Evolutionary conservation across 495 filamentous ascomycete species (phyloP), one percentile per base, ranked within the genome.

Genomic region (Daldinia concentrica): DNA sequence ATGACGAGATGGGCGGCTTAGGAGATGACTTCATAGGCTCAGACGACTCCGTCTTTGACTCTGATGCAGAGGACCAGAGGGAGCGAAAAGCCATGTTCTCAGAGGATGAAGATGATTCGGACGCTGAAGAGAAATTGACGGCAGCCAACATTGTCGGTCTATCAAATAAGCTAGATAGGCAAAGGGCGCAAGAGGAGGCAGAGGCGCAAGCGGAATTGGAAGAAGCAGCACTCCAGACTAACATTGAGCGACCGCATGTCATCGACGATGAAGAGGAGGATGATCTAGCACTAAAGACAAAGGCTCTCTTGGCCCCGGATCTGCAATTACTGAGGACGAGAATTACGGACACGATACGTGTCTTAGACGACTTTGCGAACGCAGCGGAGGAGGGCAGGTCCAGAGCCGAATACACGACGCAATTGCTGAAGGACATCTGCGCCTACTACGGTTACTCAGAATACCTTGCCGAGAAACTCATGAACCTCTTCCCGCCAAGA

Each of bases 101-200:
- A 0, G 95, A 98, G 62, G 95, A 99, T 74, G 94, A 97, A 77
- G 93, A 95, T 66, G 89, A 93, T 41, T 92, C 90, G 0, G 94
- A 97, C 72, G 91, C 90, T 2, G 94, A 97, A 78, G 93, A 98
- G 82, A 91, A 88, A 76, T 84, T 99, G 62, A 99, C 93, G 3
- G 96, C 95, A 0, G 96, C 95, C 51, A 99, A 99, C 74, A 99
- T 99, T 62, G 95, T 89, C 72, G 95, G 95, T 41, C 82, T 99
- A 52, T 93, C 95, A 39, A 85, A 86, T 64, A 93, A 92, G 68
- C 77, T 98, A 65, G 94, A 98, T 74, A 80, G 86, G 68, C 83
- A 92, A 69, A 84, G 85, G 63, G 87, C 89, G 45, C 80, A 88
- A 60, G 90, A 93, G 55, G 92, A 89, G 24, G 92, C 89, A 7